These are phyloP conservation scores for Lentinula novae-zelandiae DNA, from an alignment of 1,284 basidiomycete species.

Conservation along the genomic window DNA sequence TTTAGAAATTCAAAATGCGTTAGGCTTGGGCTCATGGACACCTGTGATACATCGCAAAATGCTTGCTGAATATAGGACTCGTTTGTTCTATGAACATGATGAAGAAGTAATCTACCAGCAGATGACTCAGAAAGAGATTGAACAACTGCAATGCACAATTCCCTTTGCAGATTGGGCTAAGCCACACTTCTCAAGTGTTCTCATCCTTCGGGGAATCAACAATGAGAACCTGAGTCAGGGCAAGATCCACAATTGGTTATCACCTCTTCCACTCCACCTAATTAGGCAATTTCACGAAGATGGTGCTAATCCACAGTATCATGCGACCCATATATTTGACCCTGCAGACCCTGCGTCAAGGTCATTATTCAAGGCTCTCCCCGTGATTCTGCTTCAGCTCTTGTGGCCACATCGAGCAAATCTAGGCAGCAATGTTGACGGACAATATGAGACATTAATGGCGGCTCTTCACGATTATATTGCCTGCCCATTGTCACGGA, in stretches of 20 bases:
- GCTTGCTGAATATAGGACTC: not conserved
- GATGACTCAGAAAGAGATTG: not conserved
- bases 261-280: not conserved
- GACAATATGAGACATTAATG: not conserved
- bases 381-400: not conserved
- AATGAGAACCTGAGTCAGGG: not conserved
- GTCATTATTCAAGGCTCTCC: not conserved
- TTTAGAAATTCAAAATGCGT: not conserved
- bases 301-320: not conserved
- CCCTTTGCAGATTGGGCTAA: not conserved
- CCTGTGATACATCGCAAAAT: not conserved
- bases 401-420: not conserved
- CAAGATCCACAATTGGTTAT: not conserved
- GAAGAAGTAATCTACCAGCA: not conserved
- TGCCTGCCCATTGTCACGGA: not conserved
- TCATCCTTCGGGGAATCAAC: not conserved
- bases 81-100: not conserved
- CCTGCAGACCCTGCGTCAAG: not conserved
- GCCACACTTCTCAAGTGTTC: not conserved
- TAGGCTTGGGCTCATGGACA: not conserved
- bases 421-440: not conserved
- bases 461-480: not conserved
- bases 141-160: not conserved
- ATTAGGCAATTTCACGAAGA: not conserved
- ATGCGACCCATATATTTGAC: not conserved